phyloP scores from a whole-genome alignment of 805 yeast genomes.

The Wickerhamomyces strasburgensis region DNA sequence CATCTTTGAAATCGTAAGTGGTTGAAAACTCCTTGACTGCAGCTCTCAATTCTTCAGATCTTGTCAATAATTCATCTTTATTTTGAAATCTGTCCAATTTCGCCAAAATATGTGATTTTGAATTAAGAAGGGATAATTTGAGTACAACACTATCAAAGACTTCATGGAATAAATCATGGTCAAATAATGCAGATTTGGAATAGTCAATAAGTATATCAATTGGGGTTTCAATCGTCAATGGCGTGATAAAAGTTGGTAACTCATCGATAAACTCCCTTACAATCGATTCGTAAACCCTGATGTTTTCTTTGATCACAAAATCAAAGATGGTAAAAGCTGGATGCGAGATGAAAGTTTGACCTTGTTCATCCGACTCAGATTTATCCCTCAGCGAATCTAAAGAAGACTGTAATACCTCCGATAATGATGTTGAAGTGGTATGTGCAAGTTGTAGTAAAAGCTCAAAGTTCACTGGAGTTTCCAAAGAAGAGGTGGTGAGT shows the following conservation, averaged over 20 bases:
- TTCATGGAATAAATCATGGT: conserved; percentile 22
- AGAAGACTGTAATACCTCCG: conserved; percentile 13
- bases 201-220: conserved; percentile 30
- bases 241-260: conserved; percentile 31
- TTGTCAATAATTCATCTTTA: conserved; percentile 17
- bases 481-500: background rate
- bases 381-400: conserved; percentile 16
- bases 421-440: conserved; percentile 8
- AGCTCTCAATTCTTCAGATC: conserved; percentile 17
- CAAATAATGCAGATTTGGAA: conserved; percentile 24
- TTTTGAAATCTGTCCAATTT: conserved; percentile 30
- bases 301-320: conserved; percentile 23
- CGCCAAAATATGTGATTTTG: conserved; percentile 24
- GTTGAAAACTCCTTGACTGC: conserved; percentile 22
- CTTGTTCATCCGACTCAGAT: conserved; percentile 20
- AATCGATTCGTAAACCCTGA: conserved; percentile 17
- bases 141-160: conserved; percentile 28
- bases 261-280: conserved; percentile 31
- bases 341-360: conserved; percentile 14
- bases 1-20: conserved; percentile 25
- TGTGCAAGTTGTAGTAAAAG: conserved; percentile 12
- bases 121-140: conserved; percentile 18
- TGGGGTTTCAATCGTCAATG: conserved; percentile 27
- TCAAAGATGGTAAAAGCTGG: conserved; percentile 27
- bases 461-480: conserved; percentile 6